Percentiles rank a stretch among this genome's conserved stretches.
These are phyloP conservation scores for Russula compacta DNA, from an alignment of 768 basidiomycete species.

Conservation along the genomic window DNA sequence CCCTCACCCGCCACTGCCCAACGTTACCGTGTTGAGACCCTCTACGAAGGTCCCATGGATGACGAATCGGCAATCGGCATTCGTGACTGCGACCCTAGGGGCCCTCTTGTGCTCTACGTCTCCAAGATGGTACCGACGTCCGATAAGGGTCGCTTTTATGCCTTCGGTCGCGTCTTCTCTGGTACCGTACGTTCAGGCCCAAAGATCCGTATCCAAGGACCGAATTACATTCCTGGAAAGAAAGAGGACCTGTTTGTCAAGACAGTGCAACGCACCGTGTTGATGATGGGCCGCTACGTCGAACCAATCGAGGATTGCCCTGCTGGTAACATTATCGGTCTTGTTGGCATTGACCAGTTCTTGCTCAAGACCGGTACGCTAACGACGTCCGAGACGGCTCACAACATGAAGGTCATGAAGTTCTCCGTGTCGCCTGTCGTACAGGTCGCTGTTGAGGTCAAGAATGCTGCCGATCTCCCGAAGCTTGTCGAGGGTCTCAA, in stretches of 20 bases:
- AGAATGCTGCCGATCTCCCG: slow-evolving; percentile 97
- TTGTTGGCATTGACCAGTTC: slow-evolving; percentile 99
- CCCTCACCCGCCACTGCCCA: slow-evolving; percentile 97
- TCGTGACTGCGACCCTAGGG: slow-evolving; percentile 95
- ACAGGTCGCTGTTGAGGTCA: slow-evolving; percentile 97
- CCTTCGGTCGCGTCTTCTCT: slow-evolving; percentile 99
- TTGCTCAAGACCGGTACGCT: slow-evolving; percentile 98
- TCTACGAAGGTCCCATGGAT: slow-evolving; percentile 99
- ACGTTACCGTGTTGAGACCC: slow-evolving; percentile 97
- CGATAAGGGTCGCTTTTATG: slow-evolving; percentile 99
- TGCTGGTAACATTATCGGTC: slow-evolving; percentile 96
- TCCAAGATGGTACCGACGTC: slow-evolving; percentile 99
- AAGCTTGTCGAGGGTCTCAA: slow-evolving; percentile 99
- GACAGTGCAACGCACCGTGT: slow-evolving; percentile 95
- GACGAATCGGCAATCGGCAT: slow-evolving; percentile 98
- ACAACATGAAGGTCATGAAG: slow-evolving; percentile 99
- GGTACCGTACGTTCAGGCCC: slow-evolving; percentile 96
- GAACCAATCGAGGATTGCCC: slow-evolving; percentile 99
- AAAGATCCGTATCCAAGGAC: slow-evolving; percentile 98
- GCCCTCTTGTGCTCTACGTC: slow-evolving; percentile 94
- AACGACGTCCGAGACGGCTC: slow-evolving; percentile 95
- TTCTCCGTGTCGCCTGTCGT: slow-evolving; percentile 99
- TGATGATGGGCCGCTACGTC: slow-evolving; percentile 99
- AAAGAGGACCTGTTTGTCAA: slow-evolving; percentile 98
- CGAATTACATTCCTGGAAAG: slow-evolving; percentile 97